A percentile compares a stretch with the other conserved stretches of the same genome.
Conservation (phyloP, 371 early-diverging fungal genomes). For the Dichotomocladium elegans region DNA sequence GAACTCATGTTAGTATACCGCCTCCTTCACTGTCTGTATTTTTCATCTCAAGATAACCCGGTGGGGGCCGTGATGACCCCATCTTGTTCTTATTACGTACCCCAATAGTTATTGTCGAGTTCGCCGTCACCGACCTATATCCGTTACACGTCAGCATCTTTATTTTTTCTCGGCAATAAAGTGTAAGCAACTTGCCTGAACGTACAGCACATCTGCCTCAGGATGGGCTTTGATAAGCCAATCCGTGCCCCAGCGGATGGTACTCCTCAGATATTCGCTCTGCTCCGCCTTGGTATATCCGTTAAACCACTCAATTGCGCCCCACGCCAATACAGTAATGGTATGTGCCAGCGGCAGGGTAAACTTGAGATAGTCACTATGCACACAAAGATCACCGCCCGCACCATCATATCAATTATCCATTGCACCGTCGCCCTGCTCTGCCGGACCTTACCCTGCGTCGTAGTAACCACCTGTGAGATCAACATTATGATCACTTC, state of each 20-base stretch:
- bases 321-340: constrained; percentile 46
- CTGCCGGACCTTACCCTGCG: constrained; percentile 20
- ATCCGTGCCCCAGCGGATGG: constrained; percentile 60
- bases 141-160: too few relatives aligned
- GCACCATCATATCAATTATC: too few relatives aligned
- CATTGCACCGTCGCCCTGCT: not conserved
- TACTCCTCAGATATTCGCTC: constrained; percentile 33
- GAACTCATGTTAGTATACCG: not conserved
- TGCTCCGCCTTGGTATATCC: constrained; percentile 48
- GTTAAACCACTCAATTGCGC: constrained; percentile 50
- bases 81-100: constrained; percentile 1
- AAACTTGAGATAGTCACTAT: constrained; percentile 53
- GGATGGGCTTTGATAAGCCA: constrained; percentile 64
- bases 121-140: constrained; percentile 21
- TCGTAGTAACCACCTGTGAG: constrained; percentile 47
- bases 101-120: constrained; percentile 33
- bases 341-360: constrained; percentile 48
- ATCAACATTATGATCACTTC: constrained; percentile 36
- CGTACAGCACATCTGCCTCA: constrained; percentile 36
- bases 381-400: not conserved
- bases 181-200: constrained; percentile 33
- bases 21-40: not conserved
- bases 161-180: too few relatives aligned
- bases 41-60: too few relatives aligned
- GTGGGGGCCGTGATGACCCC: too few relatives aligned